These are phyloP conservation scores for Monosporascus cannonballus DNA, from an alignment of 2,329 filamentous ascomycete genomes.

Conservation along the genomic window DNA sequence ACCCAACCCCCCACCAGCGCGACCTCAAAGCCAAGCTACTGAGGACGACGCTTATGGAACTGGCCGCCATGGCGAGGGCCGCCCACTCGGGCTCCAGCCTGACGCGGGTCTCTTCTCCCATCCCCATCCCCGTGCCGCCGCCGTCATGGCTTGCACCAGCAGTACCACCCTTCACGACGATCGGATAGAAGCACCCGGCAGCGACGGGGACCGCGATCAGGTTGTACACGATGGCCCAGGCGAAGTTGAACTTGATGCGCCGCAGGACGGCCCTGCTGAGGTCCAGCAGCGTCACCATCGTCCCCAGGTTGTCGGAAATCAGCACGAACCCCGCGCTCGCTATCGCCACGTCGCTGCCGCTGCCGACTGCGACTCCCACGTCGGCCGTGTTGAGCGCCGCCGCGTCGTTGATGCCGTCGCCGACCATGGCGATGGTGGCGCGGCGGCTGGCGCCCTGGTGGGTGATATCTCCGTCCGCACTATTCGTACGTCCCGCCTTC, in stretches of 20 bases:
- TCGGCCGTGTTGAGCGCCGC: conserved; percentile 76
- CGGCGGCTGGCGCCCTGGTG: conserved; percentile 23
- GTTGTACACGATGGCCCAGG: conserved; percentile 82
- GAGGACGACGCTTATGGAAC: conserved; percentile 80
- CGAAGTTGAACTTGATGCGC: conserved; percentile 79
- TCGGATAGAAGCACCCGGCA: conserved; percentile 67
- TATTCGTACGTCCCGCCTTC: not conserved
- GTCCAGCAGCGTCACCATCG: conserved; percentile 66
- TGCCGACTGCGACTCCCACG: conserved; percentile 77
- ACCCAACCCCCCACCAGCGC: conserved; percentile 28
- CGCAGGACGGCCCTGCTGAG: conserved; percentile 68
- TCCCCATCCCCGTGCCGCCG: too few relatives aligned
- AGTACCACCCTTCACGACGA: conserved; percentile 33
- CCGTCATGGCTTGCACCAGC: not conserved
- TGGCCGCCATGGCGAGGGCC: conserved; percentile 84
- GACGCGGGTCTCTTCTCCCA: conserved; percentile 38
- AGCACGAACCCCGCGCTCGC: conserved; percentile 78
- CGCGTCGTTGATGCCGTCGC: conserved; percentile 85
- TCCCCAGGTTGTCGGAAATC: conserved; percentile 62
- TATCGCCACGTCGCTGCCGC: conserved; percentile 78
- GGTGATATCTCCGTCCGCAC: not conserved
- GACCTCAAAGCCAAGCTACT: conserved; percentile 70
- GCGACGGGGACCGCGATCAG: conserved; percentile 71
- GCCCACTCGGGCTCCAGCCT: conserved; percentile 78
- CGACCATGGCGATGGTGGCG: conserved; percentile 71